These are phyloP conservation scores for Mycena vulgaris DNA, from an alignment of 768 basidiomycete species.

Conservation along the genomic window DNA sequence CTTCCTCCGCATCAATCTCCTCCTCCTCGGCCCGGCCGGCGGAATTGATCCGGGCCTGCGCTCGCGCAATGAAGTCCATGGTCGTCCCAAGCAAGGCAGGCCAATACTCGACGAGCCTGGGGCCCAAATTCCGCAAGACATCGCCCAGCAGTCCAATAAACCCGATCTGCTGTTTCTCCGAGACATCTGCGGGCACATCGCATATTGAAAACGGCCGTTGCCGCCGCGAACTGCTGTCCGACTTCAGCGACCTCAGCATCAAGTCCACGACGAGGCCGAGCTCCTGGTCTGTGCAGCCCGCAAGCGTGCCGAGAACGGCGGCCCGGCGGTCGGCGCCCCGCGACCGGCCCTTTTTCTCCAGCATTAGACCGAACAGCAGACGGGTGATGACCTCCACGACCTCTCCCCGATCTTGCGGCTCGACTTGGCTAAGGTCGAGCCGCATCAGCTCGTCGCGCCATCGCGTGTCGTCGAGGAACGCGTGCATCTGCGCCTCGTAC, in stretches of 20 bases:
- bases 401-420: constrained; percentile 70
- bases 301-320: constrained; percentile 82
- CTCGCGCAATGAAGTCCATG: constrained; percentile 74
- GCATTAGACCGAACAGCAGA: constrained; percentile 90
- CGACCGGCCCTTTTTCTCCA: constrained; percentile 80
- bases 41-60: constrained; percentile 71
- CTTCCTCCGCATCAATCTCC: constrained; percentile 48
- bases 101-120: constrained; percentile 80
- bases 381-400: constrained; percentile 81
- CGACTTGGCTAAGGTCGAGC: constrained; percentile 73
- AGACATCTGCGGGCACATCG: constrained; percentile 49
- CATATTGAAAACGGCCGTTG: constrained; percentile 48
- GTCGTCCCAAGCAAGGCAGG: constrained; percentile 79
- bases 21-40: constrained; percentile 53
- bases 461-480: constrained; percentile 85
- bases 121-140: constrained; percentile 86
- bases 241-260: constrained; percentile 84
- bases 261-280: constrained; percentile 85
- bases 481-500: constrained; percentile 76
- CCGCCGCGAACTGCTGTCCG: constrained; percentile 46
- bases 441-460: constrained; percentile 92
- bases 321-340: constrained; percentile 79
- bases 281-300: constrained; percentile 80
- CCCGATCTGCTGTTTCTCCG: constrained; percentile 82
- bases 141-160: constrained; percentile 90